Base-by-base conservation (phyloP, 768 basidiomycete species). In the Suillus variegatus region DNA sequence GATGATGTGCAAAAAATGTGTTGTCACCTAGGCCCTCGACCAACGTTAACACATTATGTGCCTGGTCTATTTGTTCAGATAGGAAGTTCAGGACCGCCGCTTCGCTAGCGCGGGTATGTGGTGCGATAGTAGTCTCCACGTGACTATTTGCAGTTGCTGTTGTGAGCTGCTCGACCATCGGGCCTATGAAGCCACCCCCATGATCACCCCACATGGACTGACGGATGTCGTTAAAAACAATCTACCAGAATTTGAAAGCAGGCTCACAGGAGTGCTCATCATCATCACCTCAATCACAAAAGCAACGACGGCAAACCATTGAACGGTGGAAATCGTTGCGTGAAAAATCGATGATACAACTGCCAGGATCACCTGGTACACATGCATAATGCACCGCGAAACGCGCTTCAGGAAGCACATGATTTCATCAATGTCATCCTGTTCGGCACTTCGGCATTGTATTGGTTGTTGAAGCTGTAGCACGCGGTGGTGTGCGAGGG, bases 341-440 rank as follows among this genome's bases (percentile, higher is more conserved):
- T 63, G 16, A 5, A 41, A 60, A 13, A 61, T 25, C 8, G 36
- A 58, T 40, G 36, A n/a, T 28, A 20, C 16, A 35, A 41, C 51
- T 10, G 13, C 18, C 43, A 20, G 22, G 18, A 63, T 41, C 8
- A 58, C 38, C 25, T 43, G 32, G 25, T 60, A 60, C 22, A 63
- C 18, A 43, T 40, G 43, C 5, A 20, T 43, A 20, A 57, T 28
- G 28, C 51, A 63, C 18, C 32, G 55, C 14, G 18, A 63, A 5
- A 63, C 68, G 5, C 87, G 83, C 76, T 88, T 86, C 25, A 86
- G 55, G 67, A 89, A 69, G 72, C 90, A 88, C 76, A 91, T 88
- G 8, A 77, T 73, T 7, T 63, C 62, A 9, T 63, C 62, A 5
- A 63, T 56, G n/a, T 63, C 62, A 7, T 61, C 57, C 18, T 63